Evolutionary conservation across 2,329 filamentous ascomycete genomes (phyloP), one percentile per base, ranked within the genome.

Genomic region (Kalmusia sp.): DNA sequence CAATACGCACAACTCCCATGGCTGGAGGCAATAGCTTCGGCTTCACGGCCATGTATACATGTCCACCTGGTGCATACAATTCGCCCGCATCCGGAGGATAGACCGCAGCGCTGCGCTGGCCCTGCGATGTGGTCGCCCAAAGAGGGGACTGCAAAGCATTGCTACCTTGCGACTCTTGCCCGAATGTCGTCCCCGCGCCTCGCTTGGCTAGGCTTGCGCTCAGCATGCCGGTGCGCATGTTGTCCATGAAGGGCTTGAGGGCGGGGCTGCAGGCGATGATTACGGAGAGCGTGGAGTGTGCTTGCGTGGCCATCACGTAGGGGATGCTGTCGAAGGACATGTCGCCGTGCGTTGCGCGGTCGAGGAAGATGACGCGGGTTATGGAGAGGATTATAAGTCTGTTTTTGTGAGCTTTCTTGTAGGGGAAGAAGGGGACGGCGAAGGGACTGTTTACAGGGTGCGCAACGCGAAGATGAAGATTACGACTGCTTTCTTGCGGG

Each of bases 331-430:
- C 48, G 38, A 63, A 65, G 14, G 62, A 51, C 24, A 52, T 55
- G 34, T 67, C 60, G 2, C 52, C 35, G 11, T 19, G 37, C 49
- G 46, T 44, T 17, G 55, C 56, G 33, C 46, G 59, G 22, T 51
- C 47, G 8, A 71, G 50, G 27, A 59, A 62, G 17, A 64, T 6
- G 8, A 70, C 44, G 33, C 67, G 63, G 43, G 59, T 17, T 27
- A 64, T 35, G 3, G 66, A 69, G 33, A 60, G 44, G 39, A 52
- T 39, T 5, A 70, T 53, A 7, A 69, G 55, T 2, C 67, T 70
- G n/a, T 14, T 11, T 0, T 3, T 30, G 40, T 54, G 31, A 52
- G 59, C 46, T n/a, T n/a, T n/a, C n/a, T n/a, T n/a, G n/a, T n/a
- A n/a, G 8, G 5, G 2, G 4, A 4, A 6, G 2, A 24, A 17